phyloP scores from a whole-genome alignment of 495 filamentous ascomycete genomes.

The Xylaria grammica region DNA sequence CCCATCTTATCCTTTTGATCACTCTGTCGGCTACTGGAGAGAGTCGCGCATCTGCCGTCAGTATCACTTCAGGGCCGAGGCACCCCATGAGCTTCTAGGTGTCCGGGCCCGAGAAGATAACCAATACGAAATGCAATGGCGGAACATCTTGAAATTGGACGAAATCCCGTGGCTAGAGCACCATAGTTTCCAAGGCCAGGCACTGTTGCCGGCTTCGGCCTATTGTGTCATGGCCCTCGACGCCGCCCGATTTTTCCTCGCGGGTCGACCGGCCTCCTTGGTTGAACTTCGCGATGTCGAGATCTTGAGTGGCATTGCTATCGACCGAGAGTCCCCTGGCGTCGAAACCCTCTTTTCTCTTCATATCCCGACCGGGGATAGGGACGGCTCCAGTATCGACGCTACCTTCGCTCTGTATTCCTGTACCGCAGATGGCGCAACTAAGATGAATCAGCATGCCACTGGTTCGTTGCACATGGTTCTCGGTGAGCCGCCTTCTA shows the following conservation, averaged over 20 bases:
- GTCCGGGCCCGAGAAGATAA: conserved; percentile 50
- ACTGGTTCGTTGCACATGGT: conserved; percentile 39
- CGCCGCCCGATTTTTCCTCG: conserved; percentile 38
- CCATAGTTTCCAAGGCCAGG: conserved; percentile 51
- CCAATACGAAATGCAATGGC: conserved; percentile 46
- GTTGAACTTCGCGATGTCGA: conserved; percentile 46
- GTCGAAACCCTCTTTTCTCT: conserved; percentile 55
- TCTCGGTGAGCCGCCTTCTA: conserved; percentile 36
- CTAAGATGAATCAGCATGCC: conserved; percentile 46
- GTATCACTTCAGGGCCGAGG: conserved; percentile 44
- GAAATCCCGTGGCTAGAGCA: conserved; percentile 47
- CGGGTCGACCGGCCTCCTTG: conserved; percentile 37
- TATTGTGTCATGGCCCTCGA: conserved; percentile 53
- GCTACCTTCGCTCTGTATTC: conserved; percentile 46
- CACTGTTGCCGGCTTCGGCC: conserved; percentile 50
- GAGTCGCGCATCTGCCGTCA: conserved; percentile 56
- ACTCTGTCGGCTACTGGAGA: conserved; percentile 47
- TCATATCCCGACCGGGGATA: conserved; percentile 15
- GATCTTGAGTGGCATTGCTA: conserved; percentile 54
- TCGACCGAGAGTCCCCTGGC: conserved; percentile 52
- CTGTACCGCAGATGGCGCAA: conserved; percentile 38
- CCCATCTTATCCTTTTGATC: conserved; percentile 58
- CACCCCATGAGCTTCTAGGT: conserved; percentile 56
- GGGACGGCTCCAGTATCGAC: conserved; percentile 31
- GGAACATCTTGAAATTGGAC: conserved; percentile 53